Evolutionary conservation across 495 filamentous ascomycete genomes (phyloP).

Genomic region (Niebla homalea): DNA sequence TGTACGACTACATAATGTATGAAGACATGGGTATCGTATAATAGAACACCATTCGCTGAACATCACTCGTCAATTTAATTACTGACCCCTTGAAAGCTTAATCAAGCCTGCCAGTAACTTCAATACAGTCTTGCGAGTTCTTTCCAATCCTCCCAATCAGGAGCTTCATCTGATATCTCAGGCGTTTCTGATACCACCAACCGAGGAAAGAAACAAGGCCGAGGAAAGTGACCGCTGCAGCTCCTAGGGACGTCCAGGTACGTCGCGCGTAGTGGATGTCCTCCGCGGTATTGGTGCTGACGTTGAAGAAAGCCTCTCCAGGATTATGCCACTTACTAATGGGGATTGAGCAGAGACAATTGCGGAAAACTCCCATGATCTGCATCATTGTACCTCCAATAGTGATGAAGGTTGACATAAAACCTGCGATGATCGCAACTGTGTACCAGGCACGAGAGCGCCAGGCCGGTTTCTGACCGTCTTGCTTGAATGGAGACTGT

Average conservation of each 20-base stretch:
- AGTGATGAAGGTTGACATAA: constrained; percentile 18
- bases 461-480: not conserved
- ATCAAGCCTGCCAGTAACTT: not conserved
- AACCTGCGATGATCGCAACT: not conserved
- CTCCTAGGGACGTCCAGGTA: constrained; percentile 20
- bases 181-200: constrained; percentile 24
- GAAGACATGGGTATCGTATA: no score
- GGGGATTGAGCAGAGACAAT: constrained; percentile 17
- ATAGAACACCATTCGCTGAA: no score
- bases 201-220: constrained; percentile 20
- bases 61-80: no score
- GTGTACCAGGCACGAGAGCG: not conserved
- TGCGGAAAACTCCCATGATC: constrained; percentile 26
- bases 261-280: constrained; percentile 12
- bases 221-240: constrained; percentile 14
- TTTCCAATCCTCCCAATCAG: not conserved
- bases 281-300: not conserved
- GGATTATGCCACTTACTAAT: not conserved
- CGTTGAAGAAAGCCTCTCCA: not conserved
- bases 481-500: not conserved
- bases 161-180: constrained; percentile 7
- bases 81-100: no score
- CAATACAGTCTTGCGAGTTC: not conserved
- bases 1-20: no score
- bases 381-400: constrained; percentile 26